A percentile compares a stretch with the other conserved stretches of the same genome.
Conservation (phyloP, 129 eudicot genomes). For the sunflower (Helianthus annuus) region DNA sequence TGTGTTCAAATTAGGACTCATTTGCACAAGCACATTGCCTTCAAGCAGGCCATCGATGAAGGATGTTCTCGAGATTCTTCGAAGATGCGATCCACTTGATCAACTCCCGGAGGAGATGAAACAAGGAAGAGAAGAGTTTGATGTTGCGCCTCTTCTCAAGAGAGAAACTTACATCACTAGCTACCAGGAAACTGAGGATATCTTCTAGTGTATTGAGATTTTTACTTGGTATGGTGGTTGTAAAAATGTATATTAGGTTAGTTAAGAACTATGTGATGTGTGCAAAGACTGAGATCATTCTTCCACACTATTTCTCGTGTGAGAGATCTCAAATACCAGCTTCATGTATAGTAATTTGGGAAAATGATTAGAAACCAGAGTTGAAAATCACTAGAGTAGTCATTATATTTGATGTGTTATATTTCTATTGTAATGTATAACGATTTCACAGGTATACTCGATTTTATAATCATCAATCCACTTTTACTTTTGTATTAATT, state of each 20-base stretch:
- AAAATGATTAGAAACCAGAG: slow-evolving; percentile 7
- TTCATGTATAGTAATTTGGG: slow-evolving; percentile 8
- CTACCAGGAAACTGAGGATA: slow-evolving; percentile 39
- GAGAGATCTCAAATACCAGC: slow-evolving; percentile 15
- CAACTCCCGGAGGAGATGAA: slow-evolving; percentile 37
- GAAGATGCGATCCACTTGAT: slow-evolving; percentile 35
- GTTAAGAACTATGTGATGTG: neutral
- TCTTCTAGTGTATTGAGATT: neutral
- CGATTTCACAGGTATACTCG: too few relatives aligned
- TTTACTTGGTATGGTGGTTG: neutral
- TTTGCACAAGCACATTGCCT: slow-evolving; percentile 77
- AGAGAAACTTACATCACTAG: slow-evolving; percentile 48
- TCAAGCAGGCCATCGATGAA: slow-evolving; percentile 79
- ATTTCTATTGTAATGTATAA: too few relatives aligned
- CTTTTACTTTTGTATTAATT: too few relatives aligned
- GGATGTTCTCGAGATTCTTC: slow-evolving; percentile 67
- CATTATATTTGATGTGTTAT: neutral
- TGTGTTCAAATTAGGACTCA: slow-evolving; percentile 64
- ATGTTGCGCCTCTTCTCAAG: slow-evolving; percentile 65
- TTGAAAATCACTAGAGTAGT: too few relatives aligned
- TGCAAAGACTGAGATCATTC: slow-evolving; percentile 14
- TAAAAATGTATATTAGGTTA: neutral
- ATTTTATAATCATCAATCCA: too few relatives aligned
- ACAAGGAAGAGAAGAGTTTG: slow-evolving; percentile 45
- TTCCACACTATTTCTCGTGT: slow-evolving; percentile 7